Evolutionary conservation across 495 filamentous ascomycete genomes (phyloP).

Genomic region (Pseudevernia furfuracea): DNA sequence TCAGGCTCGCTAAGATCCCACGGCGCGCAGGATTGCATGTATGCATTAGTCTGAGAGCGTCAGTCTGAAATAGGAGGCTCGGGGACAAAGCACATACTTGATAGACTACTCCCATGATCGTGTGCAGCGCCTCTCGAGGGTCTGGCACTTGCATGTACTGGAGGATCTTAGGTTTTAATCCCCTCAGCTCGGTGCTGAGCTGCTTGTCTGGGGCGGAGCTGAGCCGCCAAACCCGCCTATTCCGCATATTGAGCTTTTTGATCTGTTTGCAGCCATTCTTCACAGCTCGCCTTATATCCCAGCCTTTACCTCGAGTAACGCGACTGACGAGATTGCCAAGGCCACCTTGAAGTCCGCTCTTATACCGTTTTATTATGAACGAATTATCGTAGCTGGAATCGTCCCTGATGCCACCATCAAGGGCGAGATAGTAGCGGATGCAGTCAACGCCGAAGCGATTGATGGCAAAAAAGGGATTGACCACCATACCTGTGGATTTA

Average conservation of each 20-base stretch:
- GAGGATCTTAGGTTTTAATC: conserved; percentile 37
- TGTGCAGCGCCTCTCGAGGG: conserved; percentile 54
- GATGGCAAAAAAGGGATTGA: conserved; percentile 89
- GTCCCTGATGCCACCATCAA: conserved; percentile 62
- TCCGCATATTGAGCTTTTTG: conserved; percentile 16
- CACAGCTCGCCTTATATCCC: conserved; percentile 44
- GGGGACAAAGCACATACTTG: conserved; percentile 34
- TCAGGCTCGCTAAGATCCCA: conserved; percentile 40
- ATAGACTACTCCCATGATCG: conserved; percentile 56
- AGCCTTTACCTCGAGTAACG: conserved; percentile 57
- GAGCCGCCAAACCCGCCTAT: no score
- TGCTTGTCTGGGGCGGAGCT: no score
- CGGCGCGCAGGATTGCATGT: conserved; percentile 52
- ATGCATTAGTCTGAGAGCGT: conserved; percentile 58
- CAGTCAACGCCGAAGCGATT: conserved; percentile 80
- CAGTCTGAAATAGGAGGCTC: background rate
- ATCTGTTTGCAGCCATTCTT: conserved; percentile 6
- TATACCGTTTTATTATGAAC: conserved; percentile 67
- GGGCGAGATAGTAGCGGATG: conserved; percentile 79
- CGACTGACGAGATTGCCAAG: conserved; percentile 74
- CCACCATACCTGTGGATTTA: conserved; percentile 88
- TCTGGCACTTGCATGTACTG: conserved; percentile 57
- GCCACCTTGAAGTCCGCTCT: conserved; percentile 61
- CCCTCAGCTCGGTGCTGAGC: conserved; percentile 28
- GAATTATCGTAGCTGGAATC: conserved; percentile 82